Conservation (phyloP, 139 green algal species). For the Chlorella ohadii region DNA sequence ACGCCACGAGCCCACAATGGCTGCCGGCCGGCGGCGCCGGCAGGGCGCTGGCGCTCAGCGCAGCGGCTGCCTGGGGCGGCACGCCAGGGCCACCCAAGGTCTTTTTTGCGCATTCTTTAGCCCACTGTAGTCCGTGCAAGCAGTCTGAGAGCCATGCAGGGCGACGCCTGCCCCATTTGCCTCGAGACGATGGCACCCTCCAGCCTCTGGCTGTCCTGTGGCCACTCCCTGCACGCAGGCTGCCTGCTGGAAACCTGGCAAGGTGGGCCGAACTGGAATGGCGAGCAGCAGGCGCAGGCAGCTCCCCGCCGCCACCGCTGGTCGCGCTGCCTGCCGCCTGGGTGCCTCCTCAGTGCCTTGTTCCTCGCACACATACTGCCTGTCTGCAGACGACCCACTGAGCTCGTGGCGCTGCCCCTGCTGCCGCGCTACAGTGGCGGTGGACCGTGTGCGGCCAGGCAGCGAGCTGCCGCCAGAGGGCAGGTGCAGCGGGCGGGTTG, state of each 20-base stretch:
- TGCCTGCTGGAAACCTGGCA: neutral
- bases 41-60: too few species aligned
- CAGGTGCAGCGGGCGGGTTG: neutral
- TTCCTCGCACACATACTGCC: neutral
- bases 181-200: neutral
- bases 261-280: neutral
- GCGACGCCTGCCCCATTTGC: neutral
- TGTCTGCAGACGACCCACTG: neutral
- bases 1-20: too few species aligned
- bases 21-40: too few species aligned
- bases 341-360: neutral
- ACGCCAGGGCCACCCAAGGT: too few species aligned
- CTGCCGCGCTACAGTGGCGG: neutral
- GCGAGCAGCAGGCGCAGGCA: neutral
- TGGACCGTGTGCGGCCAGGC: neutral
- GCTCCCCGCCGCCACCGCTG: neutral
- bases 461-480: neutral
- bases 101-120: too few species aligned
- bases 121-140: too few species aligned
- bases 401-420: slow-evolving; percentile 4
- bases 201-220: neutral
- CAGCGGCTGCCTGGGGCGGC: too few species aligned
- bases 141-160: neutral
- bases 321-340: too few species aligned
- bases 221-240: neutral